Percentiles rank a stretch among this genome's conserved stretches.
These are phyloP conservation scores for Avicennia marina DNA, from an alignment of 257 asterid genomes.

Conservation along the genomic window DNA sequence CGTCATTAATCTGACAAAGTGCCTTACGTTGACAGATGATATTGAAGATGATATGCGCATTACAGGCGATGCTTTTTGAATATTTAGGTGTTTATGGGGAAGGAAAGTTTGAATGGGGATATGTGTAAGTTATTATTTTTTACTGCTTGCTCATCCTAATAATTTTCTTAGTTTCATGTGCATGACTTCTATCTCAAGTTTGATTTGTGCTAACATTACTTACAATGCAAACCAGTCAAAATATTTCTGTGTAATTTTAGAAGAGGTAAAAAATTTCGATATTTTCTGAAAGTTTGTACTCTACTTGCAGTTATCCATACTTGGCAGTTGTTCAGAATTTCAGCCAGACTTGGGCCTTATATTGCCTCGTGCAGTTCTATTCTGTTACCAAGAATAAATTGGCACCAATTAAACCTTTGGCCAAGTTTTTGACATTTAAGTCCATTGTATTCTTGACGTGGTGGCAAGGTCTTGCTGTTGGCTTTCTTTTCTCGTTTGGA, in stretches of 20 bases:
- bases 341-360: slow-evolving; percentile 97
- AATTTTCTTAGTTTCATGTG: background rate
- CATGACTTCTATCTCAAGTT: too few relatives aligned
- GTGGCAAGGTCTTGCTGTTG: slow-evolving; percentile 98
- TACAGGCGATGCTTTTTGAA: slow-evolving; percentile 72
- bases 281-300: background rate
- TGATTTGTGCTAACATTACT: too few relatives aligned
- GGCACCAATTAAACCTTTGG: slow-evolving; percentile 96
- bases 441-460: slow-evolving; percentile 92
- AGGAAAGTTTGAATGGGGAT: slow-evolving; percentile 92
- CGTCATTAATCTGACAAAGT: background rate
- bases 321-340: slow-evolving; percentile 87
- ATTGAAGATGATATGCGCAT: slow-evolving; percentile 89
- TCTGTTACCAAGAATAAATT: slow-evolving; percentile 83
- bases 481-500: slow-evolving; percentile 91
- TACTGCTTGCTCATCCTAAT: background rate
- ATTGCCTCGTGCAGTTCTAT: slow-evolving; percentile 96
- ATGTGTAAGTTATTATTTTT: slow-evolving; percentile 58
- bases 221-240: background rate
- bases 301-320: slow-evolving; percentile 85
- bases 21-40: slow-evolving; percentile 61
- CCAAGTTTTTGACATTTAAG: slow-evolving; percentile 95
- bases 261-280: too few relatives aligned
- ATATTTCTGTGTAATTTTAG: too few relatives aligned
- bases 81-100: slow-evolving; percentile 84